These are phyloP conservation scores for Alternaria metachromatica DNA, from an alignment of 2,329 filamentous ascomycete species.

Conservation along the genomic window DNA sequence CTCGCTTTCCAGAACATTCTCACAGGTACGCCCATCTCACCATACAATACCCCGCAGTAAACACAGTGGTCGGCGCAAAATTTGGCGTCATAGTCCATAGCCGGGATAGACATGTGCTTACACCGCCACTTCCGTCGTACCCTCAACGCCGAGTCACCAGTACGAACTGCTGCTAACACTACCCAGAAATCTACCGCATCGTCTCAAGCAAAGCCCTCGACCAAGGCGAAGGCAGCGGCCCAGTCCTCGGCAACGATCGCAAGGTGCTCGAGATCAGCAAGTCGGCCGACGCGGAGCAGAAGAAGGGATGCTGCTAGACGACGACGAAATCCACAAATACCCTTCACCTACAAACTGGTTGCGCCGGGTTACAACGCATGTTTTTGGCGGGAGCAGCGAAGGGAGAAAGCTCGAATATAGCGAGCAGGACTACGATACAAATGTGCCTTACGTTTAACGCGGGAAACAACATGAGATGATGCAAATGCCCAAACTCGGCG, in stretches of 20 bases:
- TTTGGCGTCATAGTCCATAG: not conserved
- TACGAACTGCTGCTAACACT: constrained; percentile 7
- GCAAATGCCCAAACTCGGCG: constrained; percentile 41
- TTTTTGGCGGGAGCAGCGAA: constrained; percentile 6
- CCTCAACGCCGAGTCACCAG: not conserved
- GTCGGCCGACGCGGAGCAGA: constrained; percentile 78
- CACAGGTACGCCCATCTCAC: constrained; percentile 74
- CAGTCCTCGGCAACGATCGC: constrained; percentile 75
- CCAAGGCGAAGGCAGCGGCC: constrained; percentile 80
- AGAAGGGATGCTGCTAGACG: constrained; percentile 80
- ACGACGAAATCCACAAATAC: constrained; percentile 5
- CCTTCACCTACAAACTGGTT: constrained; percentile 22
- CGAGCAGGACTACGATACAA: constrained; percentile 16
- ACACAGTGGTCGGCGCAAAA: not conserved
- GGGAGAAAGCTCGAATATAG: constrained; percentile 4
- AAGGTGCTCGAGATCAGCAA: constrained; percentile 86
- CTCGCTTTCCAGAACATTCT: constrained; percentile 99
- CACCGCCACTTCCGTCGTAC: constrained; percentile 18
- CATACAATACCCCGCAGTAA: not conserved
- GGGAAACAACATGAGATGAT: constrained; percentile 36
- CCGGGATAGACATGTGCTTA: not conserved
- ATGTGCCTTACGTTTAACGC: constrained; percentile 14
- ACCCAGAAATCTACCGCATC: constrained; percentile 95
- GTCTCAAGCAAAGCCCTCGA: constrained; percentile 98
- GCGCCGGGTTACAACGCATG: constrained; percentile 17